These are phyloP conservation scores for Cladosporium phlei DNA, from an alignment of 2,329 filamentous ascomycete species.

Conservation along the genomic window DNA sequence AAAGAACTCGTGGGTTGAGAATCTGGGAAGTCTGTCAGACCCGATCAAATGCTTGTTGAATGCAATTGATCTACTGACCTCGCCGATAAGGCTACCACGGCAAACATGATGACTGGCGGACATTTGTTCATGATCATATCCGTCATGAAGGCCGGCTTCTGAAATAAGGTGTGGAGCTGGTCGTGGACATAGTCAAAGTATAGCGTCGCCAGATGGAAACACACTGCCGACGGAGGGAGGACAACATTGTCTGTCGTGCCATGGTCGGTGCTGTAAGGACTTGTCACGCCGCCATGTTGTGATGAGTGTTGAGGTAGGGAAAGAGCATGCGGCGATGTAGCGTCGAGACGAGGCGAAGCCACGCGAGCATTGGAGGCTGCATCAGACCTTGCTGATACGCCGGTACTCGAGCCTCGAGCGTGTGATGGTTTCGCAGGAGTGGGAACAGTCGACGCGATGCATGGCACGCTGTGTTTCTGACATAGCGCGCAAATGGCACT, in stretches of 20 bases:
- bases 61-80: slow-evolving; percentile 6
- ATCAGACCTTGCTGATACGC: neutral
- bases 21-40: neutral
- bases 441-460: neutral
- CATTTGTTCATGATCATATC: slow-evolving; percentile 6
- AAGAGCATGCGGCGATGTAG: neutral
- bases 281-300: neutral
- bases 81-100: slow-evolving; percentile 7
- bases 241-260: neutral
- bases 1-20: slow-evolving; percentile 8
- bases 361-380: neutral
- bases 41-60: neutral
- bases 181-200: slow-evolving; percentile 13
- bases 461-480: slow-evolving; percentile 10
- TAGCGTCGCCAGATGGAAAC: slow-evolving; percentile 8
- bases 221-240: slow-evolving; percentile 7
- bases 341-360: neutral
- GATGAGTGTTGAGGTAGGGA: slow-evolving; percentile 6
- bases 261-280: neutral
- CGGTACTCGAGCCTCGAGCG: slow-evolving; percentile 4
- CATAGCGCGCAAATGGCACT: slow-evolving; percentile 9
- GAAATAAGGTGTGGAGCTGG: slow-evolving; percentile 9
- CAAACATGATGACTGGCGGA: slow-evolving; percentile 11
- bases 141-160: slow-evolving; percentile 10
- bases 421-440: neutral